phyloP scores from a whole-genome alignment of 805 yeast species.

The Geotrichum ghanense region DNA sequence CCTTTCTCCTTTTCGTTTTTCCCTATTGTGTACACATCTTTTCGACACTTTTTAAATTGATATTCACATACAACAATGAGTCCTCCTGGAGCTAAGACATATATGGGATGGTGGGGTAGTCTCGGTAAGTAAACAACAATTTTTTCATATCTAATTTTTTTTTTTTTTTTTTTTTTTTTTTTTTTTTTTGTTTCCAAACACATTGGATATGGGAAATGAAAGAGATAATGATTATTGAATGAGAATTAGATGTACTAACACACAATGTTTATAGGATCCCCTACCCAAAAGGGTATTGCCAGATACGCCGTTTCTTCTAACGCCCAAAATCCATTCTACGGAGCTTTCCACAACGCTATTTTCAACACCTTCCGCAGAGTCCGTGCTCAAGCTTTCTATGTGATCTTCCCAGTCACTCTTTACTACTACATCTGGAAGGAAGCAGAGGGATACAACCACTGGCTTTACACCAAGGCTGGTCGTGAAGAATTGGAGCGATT shows the following conservation, averaged over 20 bases:
- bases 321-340: constrained; percentile 88
- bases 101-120: constrained; percentile 98
- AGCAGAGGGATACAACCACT: constrained; percentile 83
- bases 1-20: neutral
- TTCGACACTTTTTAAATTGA: neutral
- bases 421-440: constrained; percentile 81
- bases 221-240: neutral
- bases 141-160: too few relatives aligned
- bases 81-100: constrained; percentile 19
- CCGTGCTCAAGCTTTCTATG: constrained; percentile 69
- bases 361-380: constrained; percentile 94
- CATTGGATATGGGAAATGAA: neutral
- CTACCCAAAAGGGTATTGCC: constrained; percentile 30
- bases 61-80: neutral
- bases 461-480: constrained; percentile 95
- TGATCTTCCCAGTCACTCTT: constrained; percentile 64
- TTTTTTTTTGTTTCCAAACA: too few relatives aligned
- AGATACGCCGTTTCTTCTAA: constrained; percentile 86
- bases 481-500: constrained; percentile 68
- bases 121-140: constrained; percentile 38
- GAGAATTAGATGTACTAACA: neutral
- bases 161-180: too few relatives aligned
- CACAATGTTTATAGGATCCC: constrained; percentile 31
- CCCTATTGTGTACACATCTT: too few relatives aligned
- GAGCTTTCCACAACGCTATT: constrained; percentile 70